A percentile compares a stretch with the other conserved stretches of the same genome.
Conservation (phyloP, 768 basidiomycete genomes). For the Gelatoporia subvermispora region DNA sequence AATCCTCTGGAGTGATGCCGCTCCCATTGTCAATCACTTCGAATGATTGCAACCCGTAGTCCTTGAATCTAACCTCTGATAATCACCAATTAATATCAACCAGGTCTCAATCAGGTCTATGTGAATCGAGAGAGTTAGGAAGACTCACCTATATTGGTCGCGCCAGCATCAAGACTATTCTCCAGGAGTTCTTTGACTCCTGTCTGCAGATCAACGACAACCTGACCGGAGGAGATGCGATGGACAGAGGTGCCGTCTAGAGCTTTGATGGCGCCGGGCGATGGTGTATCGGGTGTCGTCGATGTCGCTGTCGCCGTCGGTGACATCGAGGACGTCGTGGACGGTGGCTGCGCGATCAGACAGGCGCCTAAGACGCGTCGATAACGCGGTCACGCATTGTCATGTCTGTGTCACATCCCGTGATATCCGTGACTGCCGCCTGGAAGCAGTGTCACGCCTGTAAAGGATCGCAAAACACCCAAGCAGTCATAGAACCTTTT, state of each 20-base stretch:
- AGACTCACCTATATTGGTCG: conserved; percentile 73
- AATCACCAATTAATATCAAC: neutral
- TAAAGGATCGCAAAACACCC: too few species aligned
- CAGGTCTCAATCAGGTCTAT: neutral
- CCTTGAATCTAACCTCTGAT: conserved; percentile 86
- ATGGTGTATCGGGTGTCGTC: neutral
- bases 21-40: conserved; percentile 92
- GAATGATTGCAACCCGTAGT: conserved; percentile 75
- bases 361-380: neutral
- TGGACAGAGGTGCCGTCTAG: conserved; percentile 82
- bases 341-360: neutral
- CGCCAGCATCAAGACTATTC: conserved; percentile 91
- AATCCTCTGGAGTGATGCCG: conserved; percentile 76
- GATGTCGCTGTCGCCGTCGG: neutral
- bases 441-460: neutral
- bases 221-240: conserved; percentile 90
- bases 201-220: conserved; percentile 88
- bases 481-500: neutral
- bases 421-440: neutral
- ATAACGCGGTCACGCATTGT: too few species aligned
- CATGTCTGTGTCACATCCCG: neutral
- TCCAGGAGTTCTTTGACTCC: conserved; percentile 96
- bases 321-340: neutral
- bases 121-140: neutral
- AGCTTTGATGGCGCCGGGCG: conserved; percentile 34